phyloP scores from a whole-genome alignment of 768 basidiomycete genomes.

The Xerocomellus intermedius region DNA sequence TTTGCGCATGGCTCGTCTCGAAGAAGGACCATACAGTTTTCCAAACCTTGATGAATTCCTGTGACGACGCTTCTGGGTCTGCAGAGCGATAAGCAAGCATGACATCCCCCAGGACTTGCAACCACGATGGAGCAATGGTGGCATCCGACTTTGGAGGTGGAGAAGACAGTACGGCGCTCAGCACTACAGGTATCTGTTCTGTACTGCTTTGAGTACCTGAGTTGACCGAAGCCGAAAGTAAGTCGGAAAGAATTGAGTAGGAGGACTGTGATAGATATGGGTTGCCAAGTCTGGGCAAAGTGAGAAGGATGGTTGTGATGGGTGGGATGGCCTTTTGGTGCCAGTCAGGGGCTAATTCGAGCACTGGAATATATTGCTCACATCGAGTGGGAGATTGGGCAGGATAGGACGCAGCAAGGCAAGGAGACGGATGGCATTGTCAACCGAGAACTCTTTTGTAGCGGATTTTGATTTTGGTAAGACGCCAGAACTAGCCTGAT shows the following conservation, averaged over 20 bases:
- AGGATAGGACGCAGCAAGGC: constrained; percentile 67
- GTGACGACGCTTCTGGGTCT: constrained; percentile 48
- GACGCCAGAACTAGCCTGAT: constrained; percentile 61
- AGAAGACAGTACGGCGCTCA: constrained; percentile 66
- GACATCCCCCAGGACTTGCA: constrained; percentile 68
- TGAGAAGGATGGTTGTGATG: constrained; percentile 69
- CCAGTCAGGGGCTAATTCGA: constrained; percentile 13
- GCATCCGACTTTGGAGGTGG: constrained; percentile 69
- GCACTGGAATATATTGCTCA: constrained; percentile 40
- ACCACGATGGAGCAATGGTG: constrained; percentile 73
- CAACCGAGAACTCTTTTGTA: constrained; percentile 56
- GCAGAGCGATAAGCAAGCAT: constrained; percentile 61
- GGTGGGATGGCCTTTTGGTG: constrained; percentile 62
- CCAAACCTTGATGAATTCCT: constrained; percentile 67
- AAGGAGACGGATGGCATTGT: constrained; percentile 76
- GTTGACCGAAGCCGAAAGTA: constrained; percentile 57
- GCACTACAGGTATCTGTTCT: constrained; percentile 56
- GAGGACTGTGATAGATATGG: constrained; percentile 86
- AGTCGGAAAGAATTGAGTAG: constrained; percentile 81
- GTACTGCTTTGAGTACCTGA: constrained; percentile 49
- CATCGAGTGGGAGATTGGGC: constrained; percentile 60
- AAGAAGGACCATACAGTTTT: constrained; percentile 74
- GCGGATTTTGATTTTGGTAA: constrained; percentile 57
- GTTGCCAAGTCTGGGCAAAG: constrained; percentile 83
- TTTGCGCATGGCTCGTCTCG: constrained; percentile 60